Evolutionary conservation across 2,329 filamentous ascomycete genomes (phyloP).

Genomic region (Alternaria sp.): DNA sequence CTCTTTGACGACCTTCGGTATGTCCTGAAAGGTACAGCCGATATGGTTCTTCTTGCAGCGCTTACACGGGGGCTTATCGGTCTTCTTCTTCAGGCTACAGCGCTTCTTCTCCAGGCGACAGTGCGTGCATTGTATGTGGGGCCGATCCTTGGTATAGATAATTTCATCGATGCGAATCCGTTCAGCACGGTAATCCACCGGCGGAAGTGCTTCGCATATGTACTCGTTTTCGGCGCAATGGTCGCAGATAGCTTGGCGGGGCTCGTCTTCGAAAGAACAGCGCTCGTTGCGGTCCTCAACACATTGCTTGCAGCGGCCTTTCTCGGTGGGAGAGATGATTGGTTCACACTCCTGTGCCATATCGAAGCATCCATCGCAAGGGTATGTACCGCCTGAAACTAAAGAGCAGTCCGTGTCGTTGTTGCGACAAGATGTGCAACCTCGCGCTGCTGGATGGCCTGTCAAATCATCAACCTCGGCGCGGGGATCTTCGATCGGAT

Average conservation of each 20-base stretch:
- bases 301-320: conserved; percentile 43
- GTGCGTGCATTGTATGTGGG: conserved; percentile 29
- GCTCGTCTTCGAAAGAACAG: conserved; percentile 32
- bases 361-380: conserved; percentile 27
- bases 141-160: conserved; percentile 24
- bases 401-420: conserved; percentile 30
- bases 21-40: conserved; percentile 40
- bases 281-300: conserved; percentile 5
- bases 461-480: conserved; percentile 35
- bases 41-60: conserved; percentile 33
- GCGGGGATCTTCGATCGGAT: conserved; percentile 30
- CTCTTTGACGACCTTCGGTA: conserved; percentile 13
- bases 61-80: conserved; percentile 41
- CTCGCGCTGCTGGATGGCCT: conserved; percentile 42
- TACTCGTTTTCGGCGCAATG: conserved; percentile 21
- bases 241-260: conserved; percentile 25
- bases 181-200: conserved; percentile 19
- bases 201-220: conserved; percentile 23
- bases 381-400: conserved; percentile 37
- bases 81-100: conserved; percentile 41
- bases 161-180: conserved; percentile 30
- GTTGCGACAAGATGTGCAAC: conserved; percentile 44
- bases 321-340: conserved; percentile 37
- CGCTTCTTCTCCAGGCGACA: conserved; percentile 37
- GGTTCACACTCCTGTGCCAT: conserved; percentile 39